Evolutionary conservation across 2,329 filamentous ascomycete species (phyloP).

Genomic region (Grosmannia penicillata): DNA sequence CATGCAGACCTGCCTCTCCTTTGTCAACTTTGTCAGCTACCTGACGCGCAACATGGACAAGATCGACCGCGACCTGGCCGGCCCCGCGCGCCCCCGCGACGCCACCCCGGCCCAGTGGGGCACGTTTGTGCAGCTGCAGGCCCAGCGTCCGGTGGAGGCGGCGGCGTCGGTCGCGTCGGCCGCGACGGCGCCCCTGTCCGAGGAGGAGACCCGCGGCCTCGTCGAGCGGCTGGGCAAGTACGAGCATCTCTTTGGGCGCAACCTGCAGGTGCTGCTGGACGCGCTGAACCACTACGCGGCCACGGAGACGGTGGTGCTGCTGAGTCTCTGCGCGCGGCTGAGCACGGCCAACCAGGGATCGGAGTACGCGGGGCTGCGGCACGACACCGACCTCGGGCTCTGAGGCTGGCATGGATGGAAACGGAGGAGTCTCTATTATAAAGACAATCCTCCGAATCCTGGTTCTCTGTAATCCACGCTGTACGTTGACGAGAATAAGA

Average conservation of each 20-base stretch:
- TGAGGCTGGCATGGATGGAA: neutral
- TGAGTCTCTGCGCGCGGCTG: slow-evolving; percentile 72
- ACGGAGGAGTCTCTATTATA: too few relatives aligned
- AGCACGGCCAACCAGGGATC: slow-evolving; percentile 70
- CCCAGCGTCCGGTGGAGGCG: slow-evolving; percentile 20
- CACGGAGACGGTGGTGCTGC: slow-evolving; percentile 86
- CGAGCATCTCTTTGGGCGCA: slow-evolving; percentile 82
- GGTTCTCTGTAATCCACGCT: too few relatives aligned
- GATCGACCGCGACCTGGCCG: slow-evolving; percentile 63
- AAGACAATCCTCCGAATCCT: too few relatives aligned
- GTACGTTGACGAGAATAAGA: too few relatives aligned
- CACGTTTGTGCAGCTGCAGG: slow-evolving; percentile 33
- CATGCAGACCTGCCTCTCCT: slow-evolving; percentile 90
- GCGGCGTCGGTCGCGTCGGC: slow-evolving; percentile 19
- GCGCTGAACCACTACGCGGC: slow-evolving; percentile 94
- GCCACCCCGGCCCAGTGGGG: slow-evolving; percentile 49
- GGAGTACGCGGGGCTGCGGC: slow-evolving; percentile 43
- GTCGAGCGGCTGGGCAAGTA: slow-evolving; percentile 82
- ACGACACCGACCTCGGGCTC: slow-evolving; percentile 28
- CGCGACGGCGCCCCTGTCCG: slow-evolving; percentile 20
- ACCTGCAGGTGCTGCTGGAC: slow-evolving; percentile 86
- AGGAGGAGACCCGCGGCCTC: slow-evolving; percentile 29
- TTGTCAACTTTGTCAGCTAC: slow-evolving; percentile 78
- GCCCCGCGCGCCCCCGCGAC: slow-evolving; percentile 37
- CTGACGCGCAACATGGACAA: slow-evolving; percentile 74